Percentiles rank a stretch among this genome's conserved stretches.
Evolutionary conservation across 139 green algal species (phyloP).

Genomic region (Tetradesmus obliquus): DNA sequence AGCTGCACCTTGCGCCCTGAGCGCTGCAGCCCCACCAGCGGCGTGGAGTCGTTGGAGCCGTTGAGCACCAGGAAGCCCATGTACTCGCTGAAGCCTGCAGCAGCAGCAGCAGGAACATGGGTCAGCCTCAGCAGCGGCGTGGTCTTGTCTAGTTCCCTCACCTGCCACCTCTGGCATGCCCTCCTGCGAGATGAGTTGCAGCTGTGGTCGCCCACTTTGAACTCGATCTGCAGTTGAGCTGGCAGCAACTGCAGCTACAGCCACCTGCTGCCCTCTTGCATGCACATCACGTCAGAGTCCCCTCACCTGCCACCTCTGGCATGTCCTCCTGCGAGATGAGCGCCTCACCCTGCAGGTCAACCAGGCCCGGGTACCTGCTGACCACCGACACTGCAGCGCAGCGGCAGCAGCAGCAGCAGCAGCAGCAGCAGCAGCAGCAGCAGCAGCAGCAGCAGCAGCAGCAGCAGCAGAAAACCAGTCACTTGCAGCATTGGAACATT

Average conservation of each 20-base stretch:
- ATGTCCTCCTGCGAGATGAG: slow-evolving; percentile 3
- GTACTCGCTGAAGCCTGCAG: slow-evolving; percentile 25
- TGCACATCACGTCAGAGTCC: not conserved
- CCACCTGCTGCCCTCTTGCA: too few species aligned
- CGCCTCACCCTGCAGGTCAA: slow-evolving; percentile 25
- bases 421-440: not conserved
- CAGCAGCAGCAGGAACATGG: not conserved
- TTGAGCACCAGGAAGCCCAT: slow-evolving; percentile 2
- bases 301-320: not conserved
- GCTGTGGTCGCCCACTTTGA: too few species aligned
- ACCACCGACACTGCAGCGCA: slow-evolving; percentile 13
- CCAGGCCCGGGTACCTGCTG: not conserved
- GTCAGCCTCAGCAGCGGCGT: not conserved
- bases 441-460: not conserved
- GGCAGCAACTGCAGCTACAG: too few species aligned
- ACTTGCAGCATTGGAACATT: too few species aligned
- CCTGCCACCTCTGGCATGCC: too few species aligned
- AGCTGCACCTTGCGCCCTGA: not conserved
- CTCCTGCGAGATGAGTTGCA: too few species aligned
- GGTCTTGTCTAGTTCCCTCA: too few species aligned
- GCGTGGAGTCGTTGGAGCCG: not conserved
- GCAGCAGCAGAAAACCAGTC: too few species aligned
- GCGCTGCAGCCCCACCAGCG: not conserved
- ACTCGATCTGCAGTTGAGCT: too few species aligned
- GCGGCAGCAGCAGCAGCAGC: not conserved